Conservation (phyloP, 768 basidiomycete genomes). For the Tephrocybe sp. region DNA sequence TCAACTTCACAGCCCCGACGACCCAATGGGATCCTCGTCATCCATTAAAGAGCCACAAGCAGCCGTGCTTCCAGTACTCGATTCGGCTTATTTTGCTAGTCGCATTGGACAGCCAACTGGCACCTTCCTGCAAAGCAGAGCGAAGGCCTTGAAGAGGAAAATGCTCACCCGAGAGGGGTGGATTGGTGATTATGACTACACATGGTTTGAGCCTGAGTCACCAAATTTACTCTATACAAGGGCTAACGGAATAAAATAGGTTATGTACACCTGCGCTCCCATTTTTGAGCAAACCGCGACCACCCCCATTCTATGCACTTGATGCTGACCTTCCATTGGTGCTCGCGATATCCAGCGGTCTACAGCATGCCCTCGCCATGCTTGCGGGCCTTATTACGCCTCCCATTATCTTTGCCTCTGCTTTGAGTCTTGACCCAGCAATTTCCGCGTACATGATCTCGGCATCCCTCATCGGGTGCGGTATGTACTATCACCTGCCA, state of each 20-base stretch:
- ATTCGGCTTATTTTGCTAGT: slow-evolving; percentile 1
- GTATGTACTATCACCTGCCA: slow-evolving; percentile 45
- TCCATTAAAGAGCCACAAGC: slow-evolving; percentile 14
- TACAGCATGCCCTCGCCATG: slow-evolving; percentile 82
- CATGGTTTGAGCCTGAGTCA: slow-evolving; percentile 36
- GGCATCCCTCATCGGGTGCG: slow-evolving; percentile 77
- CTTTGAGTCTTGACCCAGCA: slow-evolving; percentile 55
- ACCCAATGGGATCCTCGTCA: slow-evolving; percentile 2
- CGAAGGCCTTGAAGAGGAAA: slow-evolving; percentile 27
- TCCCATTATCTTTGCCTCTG: slow-evolving; percentile 74
- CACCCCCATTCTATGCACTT: slow-evolving; percentile 76
- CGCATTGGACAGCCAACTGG: not conserved
- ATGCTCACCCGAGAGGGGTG: slow-evolving; percentile 59
- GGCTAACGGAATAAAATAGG: slow-evolving; percentile 24
- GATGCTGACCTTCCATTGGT: slow-evolving; percentile 71
- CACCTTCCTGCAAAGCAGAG: not conserved
- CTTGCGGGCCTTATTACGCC: slow-evolving; percentile 81
- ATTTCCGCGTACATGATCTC: slow-evolving; percentile 80
- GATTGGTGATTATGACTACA: slow-evolving; percentile 85
- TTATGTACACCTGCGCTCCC: slow-evolving; percentile 72
- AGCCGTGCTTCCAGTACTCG: slow-evolving; percentile 11
- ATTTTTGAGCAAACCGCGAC: slow-evolving; percentile 39
- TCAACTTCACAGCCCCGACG: too few relatives aligned
- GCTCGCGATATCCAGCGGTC: slow-evolving; percentile 70
- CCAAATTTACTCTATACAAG: not conserved